A percentile compares a stretch with the other conserved stretches of the same genome.
These are phyloP conservation scores for Ganoderma boninense DNA, from an alignment of 1,284 basidiomycete species.

Conservation along the genomic window DNA sequence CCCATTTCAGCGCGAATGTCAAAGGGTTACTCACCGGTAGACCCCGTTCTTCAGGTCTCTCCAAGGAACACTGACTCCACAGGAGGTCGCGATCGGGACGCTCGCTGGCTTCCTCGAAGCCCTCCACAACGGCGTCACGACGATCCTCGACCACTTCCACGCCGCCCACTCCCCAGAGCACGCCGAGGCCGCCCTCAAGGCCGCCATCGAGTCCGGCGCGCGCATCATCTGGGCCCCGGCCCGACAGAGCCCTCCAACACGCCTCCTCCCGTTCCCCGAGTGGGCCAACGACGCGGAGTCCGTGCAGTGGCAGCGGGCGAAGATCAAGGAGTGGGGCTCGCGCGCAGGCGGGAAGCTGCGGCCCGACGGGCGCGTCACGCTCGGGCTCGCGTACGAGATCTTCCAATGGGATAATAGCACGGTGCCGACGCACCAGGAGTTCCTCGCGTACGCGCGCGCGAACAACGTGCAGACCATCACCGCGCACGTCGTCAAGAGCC, in stretches of 20 bases:
- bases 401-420: constrained; percentile 27
- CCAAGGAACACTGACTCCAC: constrained; percentile 39
- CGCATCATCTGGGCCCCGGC: constrained; percentile 42
- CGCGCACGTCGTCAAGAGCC: constrained; percentile 42
- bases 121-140: constrained; percentile 43
- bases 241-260: constrained; percentile 39
- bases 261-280: constrained; percentile 35
- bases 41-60: constrained; percentile 27
- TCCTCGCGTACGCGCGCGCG: constrained; percentile 36
- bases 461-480: constrained; percentile 38
- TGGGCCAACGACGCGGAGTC: constrained; percentile 39
- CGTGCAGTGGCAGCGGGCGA: constrained; percentile 41
- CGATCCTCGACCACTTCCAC: constrained; percentile 46
- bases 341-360: constrained; percentile 38
- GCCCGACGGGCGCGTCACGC: constrained; percentile 44
- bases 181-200: constrained; percentile 39
- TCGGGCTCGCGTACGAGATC: constrained; percentile 43
- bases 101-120: constrained; percentile 45
- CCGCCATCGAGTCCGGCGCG: constrained; percentile 42
- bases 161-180: constrained; percentile 40
- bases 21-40: background rate
- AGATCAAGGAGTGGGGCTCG: constrained; percentile 40
- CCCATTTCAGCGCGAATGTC: background rate
- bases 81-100: constrained; percentile 42
- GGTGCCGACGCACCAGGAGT: constrained; percentile 33